These are phyloP conservation scores for Boletus barrowsii DNA, from an alignment of 768 basidiomycete genomes.

Conservation along the genomic window DNA sequence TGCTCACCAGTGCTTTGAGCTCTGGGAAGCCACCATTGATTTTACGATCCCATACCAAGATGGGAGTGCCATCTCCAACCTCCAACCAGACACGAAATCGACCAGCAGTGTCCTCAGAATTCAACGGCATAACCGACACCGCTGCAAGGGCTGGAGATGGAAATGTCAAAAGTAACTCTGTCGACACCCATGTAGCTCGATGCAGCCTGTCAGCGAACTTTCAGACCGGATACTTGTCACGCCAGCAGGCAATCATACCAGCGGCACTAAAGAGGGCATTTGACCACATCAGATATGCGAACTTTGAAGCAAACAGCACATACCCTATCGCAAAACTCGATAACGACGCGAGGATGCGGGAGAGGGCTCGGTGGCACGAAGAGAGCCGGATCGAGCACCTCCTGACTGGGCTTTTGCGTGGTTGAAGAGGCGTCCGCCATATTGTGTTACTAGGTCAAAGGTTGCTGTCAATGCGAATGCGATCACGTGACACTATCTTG, in stretches of 20 bases:
- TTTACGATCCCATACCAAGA: slow-evolving; percentile 87
- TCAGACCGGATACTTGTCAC: neutral
- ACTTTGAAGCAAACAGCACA: slow-evolving; percentile 22
- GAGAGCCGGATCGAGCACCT: slow-evolving; percentile 43
- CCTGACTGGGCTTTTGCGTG: slow-evolving; percentile 16
- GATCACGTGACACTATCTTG: slow-evolving; percentile 34
- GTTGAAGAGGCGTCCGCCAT: slow-evolving; percentile 24
- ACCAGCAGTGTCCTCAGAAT: slow-evolving; percentile 79
- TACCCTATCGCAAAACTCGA: slow-evolving; percentile 93
- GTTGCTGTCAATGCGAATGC: neutral
- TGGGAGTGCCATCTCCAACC: slow-evolving; percentile 32
- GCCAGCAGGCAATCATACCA: slow-evolving; percentile 50
- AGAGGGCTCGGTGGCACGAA: slow-evolving; percentile 55
- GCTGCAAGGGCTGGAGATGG: slow-evolving; percentile 68
- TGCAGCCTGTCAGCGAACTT: slow-evolving; percentile 61
- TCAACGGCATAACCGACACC: slow-evolving; percentile 72
- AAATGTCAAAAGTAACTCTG: slow-evolving; percentile 89
- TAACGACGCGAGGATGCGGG: slow-evolving; percentile 57
- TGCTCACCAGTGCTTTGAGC: slow-evolving; percentile 72
- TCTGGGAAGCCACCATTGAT: slow-evolving; percentile 91
- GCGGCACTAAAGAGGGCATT: slow-evolving; percentile 54
- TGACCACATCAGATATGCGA: slow-evolving; percentile 3
- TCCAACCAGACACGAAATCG: slow-evolving; percentile 89
- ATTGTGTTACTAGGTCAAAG: slow-evolving; percentile 11
- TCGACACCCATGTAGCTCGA: slow-evolving; percentile 90